Conservation (phyloP, 2,329 filamentous ascomycete genomes). For the Alternaria hordeiaustralica region DNA sequence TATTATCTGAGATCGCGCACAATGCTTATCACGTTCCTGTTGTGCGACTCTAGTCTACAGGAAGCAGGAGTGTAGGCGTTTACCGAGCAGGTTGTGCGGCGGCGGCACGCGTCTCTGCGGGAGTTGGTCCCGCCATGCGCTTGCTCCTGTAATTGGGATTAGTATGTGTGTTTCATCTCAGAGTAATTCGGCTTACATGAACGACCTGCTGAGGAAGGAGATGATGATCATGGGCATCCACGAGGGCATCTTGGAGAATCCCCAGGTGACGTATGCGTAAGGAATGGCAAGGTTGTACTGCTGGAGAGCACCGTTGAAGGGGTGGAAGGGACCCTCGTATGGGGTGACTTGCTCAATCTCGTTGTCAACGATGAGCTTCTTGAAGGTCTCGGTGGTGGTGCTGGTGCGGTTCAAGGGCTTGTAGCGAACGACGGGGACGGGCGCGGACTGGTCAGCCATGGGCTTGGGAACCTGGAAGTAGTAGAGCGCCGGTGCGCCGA, state of each 20-base stretch:
- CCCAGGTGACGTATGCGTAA: slow-evolving; percentile 71
- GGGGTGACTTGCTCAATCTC: slow-evolving; percentile 58
- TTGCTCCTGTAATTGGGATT: slow-evolving; percentile 12
- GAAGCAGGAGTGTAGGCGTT: neutral
- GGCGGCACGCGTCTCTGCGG: slow-evolving; percentile 4
- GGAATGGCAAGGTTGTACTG: slow-evolving; percentile 68
- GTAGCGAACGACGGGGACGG: slow-evolving; percentile 68
- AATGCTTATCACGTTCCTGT: neutral
- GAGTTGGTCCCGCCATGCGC: slow-evolving; percentile 17
- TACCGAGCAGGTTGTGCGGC: slow-evolving; percentile 13
- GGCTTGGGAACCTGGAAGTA: slow-evolving; percentile 66
- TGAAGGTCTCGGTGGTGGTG: slow-evolving; percentile 68
- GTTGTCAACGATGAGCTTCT: slow-evolving; percentile 66
- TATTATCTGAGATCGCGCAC: neutral
- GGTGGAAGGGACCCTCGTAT: slow-evolving; percentile 75
- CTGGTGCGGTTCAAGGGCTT: slow-evolving; percentile 74
- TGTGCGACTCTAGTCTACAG: no score
- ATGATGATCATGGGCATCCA: slow-evolving; percentile 81
- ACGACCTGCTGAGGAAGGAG: slow-evolving; percentile 73
- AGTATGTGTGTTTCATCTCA: neutral
- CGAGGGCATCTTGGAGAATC: slow-evolving; percentile 64
- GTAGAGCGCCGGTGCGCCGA: slow-evolving; percentile 69
- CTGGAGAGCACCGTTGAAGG: slow-evolving; percentile 72
- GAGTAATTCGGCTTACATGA: slow-evolving; percentile 68
- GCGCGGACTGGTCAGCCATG: slow-evolving; percentile 68